phyloP scores from a whole-genome alignment of 1,284 basidiomycete species.

The Cutaneotrichosporon sp. region DNA sequence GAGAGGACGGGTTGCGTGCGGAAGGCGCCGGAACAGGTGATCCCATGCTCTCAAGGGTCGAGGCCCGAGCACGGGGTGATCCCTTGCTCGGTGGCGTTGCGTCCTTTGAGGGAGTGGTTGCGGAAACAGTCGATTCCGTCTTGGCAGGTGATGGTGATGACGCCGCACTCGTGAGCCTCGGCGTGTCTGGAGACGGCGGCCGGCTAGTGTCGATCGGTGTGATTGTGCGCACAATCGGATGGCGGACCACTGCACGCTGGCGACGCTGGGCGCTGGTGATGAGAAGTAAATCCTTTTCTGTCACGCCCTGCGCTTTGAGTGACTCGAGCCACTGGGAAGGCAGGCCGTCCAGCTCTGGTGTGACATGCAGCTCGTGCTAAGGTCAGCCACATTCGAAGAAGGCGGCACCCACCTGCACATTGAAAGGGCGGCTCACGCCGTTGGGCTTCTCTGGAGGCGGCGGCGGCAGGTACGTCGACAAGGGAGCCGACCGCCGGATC shows the following conservation, averaged over 20 bases:
- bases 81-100: neutral
- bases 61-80: neutral
- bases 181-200: neutral
- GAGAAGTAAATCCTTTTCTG: conserved; percentile 41
- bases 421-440: conserved; percentile 43
- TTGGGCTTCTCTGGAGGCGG: neutral
- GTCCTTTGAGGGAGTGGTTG: conserved; percentile 1
- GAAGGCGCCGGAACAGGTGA: neutral
- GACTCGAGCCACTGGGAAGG: conserved; percentile 40
- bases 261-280: conserved; percentile 35
- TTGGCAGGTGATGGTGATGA: neutral
- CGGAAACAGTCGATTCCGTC: neutral
- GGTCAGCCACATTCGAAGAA: neutral
- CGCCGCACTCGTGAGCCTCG: neutral
- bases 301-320: conserved; percentile 42
- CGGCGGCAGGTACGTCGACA: neutral
- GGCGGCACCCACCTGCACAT: conserved; percentile 39
- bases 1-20: neutral
- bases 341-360: conserved; percentile 39
- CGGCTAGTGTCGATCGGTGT: conserved; percentile 5
- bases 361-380: conserved; percentile 51
- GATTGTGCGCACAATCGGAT: conserved; percentile 2
- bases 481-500: neutral
- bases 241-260: conserved; percentile 15
- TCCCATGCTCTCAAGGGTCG: neutral